Percentiles rank a stretch among this genome's conserved stretches.
phyloP scores from a whole-genome alignment of 2,329 filamentous ascomycete genomes.

The Lithohypha guttulata region DNA sequence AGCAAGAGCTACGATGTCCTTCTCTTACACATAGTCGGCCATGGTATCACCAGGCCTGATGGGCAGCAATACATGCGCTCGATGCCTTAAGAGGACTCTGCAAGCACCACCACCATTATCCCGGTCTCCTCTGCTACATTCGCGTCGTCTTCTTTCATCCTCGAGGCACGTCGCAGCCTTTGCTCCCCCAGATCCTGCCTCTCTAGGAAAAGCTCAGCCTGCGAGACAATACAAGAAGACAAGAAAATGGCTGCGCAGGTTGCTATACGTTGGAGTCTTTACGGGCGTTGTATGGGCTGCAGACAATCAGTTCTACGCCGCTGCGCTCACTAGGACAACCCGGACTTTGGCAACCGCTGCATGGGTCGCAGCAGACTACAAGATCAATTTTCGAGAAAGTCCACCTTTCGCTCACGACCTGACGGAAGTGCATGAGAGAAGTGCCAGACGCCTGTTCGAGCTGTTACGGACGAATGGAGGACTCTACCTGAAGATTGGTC shows the following conservation, averaged over 20 bases:
- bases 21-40: not conserved
- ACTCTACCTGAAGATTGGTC: constrained; percentile 92
- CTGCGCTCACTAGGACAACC: constrained; percentile 63
- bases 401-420: constrained; percentile 65
- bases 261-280: constrained; percentile 51
- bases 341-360: constrained; percentile 74
- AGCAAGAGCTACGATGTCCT: not conserved
- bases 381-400: constrained; percentile 80
- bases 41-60: constrained; percentile 6
- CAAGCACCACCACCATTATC: not conserved
- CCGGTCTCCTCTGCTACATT: constrained; percentile 2
- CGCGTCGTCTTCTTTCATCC: constrained; percentile 14
- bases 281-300: constrained; percentile 54
- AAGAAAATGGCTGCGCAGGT: constrained; percentile 65
- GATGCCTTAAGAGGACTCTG: constrained; percentile 13
- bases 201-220: constrained; percentile 60
- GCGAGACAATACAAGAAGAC: constrained; percentile 61
- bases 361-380: constrained; percentile 82
- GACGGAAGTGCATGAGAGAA: constrained; percentile 68
- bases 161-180: constrained; percentile 34
- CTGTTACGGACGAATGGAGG: constrained; percentile 80
- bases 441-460: constrained; percentile 71
- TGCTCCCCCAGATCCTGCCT: constrained; percentile 65
- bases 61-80: constrained; percentile 17
- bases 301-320: constrained; percentile 68